Conservation (phyloP, 2,329 filamentous ascomycete genomes). For the Cyphellophora europaea region DNA sequence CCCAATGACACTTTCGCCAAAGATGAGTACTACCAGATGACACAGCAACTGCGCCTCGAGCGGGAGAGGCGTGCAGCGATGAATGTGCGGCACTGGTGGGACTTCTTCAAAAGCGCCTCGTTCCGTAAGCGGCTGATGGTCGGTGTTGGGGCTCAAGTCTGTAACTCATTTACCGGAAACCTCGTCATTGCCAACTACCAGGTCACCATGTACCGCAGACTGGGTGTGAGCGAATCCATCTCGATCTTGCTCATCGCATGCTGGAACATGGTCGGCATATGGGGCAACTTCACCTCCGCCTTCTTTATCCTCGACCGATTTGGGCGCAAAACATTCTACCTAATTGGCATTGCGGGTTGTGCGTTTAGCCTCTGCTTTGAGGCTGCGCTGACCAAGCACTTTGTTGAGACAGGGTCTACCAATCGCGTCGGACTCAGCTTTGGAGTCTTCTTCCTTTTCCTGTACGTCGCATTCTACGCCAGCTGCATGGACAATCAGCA, state of each 20-base stretch:
- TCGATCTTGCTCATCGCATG: neutral
- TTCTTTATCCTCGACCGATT: neutral
- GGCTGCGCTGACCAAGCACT: conserved; percentile 4
- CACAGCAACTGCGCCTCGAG: too few relatives aligned
- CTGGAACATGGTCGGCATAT: neutral
- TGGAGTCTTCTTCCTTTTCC: conserved; percentile 9
- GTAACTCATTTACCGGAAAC: neutral
- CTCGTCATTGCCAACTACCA: conserved; percentile 1
- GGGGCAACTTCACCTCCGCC: neutral
- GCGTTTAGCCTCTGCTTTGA: conserved; percentile 2
- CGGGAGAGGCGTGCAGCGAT: too few relatives aligned
- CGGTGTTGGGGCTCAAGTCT: neutral
- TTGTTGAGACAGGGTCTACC: conserved; percentile 3
- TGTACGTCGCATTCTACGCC: conserved; percentile 3
- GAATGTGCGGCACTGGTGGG: neutral
- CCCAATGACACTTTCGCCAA: too few relatives aligned
- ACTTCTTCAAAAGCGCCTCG: neutral
- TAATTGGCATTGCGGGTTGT: neutral
- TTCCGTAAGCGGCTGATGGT: neutral
- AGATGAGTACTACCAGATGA: too few relatives aligned
- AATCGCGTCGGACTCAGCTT: conserved; percentile 7
- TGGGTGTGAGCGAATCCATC: neutral
- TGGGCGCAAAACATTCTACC: neutral
- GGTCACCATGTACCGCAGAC: neutral
- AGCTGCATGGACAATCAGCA: conserved; percentile 34